Evolutionary conservation across 2,329 filamentous ascomycete species (phyloP), one percentile per base, ranked within the genome.

Genomic region (Beauveria sp.): DNA sequence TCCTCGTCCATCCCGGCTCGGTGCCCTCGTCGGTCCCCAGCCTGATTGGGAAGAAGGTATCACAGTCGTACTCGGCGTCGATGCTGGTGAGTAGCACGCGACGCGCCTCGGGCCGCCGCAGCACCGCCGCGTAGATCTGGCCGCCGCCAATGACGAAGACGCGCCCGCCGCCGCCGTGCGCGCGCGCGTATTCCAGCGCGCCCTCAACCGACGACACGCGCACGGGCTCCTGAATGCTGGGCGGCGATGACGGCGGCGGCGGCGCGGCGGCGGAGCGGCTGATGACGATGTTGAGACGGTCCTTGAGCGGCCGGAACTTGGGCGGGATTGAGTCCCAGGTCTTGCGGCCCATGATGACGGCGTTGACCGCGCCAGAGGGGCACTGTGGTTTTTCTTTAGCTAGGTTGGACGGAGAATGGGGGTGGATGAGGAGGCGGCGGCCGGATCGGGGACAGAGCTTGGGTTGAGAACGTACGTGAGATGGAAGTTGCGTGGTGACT

Each of bases 321-420:
- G 79, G 71, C 2, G 95, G 93, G 63, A 99, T 93, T 65, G 87
- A 91, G 58, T 96, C 91, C 88, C 93, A 99, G 0, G 95, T 99
- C 75, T 96, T 97, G 70, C 95, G 89, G 63, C 95, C 95, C 95
- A 99, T 99, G 67, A 99, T 88, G 57, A 98, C 90, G 20, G 90
- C 89, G 73, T 93, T 93, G 66, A 77, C 62, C 47, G 76, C 67
- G 0, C 70, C 65, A 8, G 74, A 62, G 2, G 74, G 67, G 4
- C 69, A 63, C 74, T 76, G 54, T 9, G 3, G 1, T 28, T 28
- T 10, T 34, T 3, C 5, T 38, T 5, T 2, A 38, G 12, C 12
- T 14, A 16, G 34, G 5, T 38, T 38, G 14, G 3, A n/a, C 14
- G 22, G 9, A 12, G 16, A 24, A 28, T 9, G 2, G 6, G n/a